Conservation (phyloP, 768 basidiomycete genomes). For the Crucibulum laeve region DNA sequence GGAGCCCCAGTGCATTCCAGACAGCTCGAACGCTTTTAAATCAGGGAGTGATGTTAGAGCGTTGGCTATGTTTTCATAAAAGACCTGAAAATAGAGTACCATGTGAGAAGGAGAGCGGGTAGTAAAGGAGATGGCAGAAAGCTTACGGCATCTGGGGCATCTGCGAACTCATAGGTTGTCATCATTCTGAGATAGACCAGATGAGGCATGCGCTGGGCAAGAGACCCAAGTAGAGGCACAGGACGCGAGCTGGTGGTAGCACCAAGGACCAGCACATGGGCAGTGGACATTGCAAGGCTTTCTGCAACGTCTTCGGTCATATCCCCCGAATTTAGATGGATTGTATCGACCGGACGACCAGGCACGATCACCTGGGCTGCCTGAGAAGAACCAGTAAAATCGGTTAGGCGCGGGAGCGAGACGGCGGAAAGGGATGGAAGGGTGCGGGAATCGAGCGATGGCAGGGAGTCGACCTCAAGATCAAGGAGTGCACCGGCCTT, state of each 20-base stretch:
- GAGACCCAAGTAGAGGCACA: slow-evolving; percentile 48
- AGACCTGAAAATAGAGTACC: slow-evolving; percentile 38
- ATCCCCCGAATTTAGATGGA: slow-evolving; percentile 60
- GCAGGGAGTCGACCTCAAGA: slow-evolving; percentile 48
- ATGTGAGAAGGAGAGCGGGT: slow-evolving; percentile 14
- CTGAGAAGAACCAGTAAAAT: slow-evolving; percentile 59
- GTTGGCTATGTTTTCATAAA: slow-evolving; percentile 57
- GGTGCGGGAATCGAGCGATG: slow-evolving; percentile 19
- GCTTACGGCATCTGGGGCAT: slow-evolving; percentile 50
- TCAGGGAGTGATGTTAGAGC: slow-evolving; percentile 55
- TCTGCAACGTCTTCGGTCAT: slow-evolving; percentile 53
- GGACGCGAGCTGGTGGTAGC: slow-evolving; percentile 57
- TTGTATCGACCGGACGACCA: slow-evolving; percentile 58
- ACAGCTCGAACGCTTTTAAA: slow-evolving; percentile 67
- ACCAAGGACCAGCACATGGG: slow-evolving; percentile 50
- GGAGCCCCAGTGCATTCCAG: slow-evolving; percentile 72
- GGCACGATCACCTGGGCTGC: slow-evolving; percentile 55
- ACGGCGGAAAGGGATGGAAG: slow-evolving; percentile 31
- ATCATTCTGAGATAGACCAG: slow-evolving; percentile 67
- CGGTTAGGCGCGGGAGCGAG: slow-evolving; percentile 40
- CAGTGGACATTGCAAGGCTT: slow-evolving; percentile 44
- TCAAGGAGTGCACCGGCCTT: slow-evolving; percentile 50
- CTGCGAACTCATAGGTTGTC: slow-evolving; percentile 47
- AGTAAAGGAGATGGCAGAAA: slow-evolving; percentile 7
- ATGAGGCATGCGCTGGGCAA: slow-evolving; percentile 53